Evolutionary conservation across 192 early-diverging fungal species (phyloP).

Genomic region (Dimargaris xerosporica): DNA sequence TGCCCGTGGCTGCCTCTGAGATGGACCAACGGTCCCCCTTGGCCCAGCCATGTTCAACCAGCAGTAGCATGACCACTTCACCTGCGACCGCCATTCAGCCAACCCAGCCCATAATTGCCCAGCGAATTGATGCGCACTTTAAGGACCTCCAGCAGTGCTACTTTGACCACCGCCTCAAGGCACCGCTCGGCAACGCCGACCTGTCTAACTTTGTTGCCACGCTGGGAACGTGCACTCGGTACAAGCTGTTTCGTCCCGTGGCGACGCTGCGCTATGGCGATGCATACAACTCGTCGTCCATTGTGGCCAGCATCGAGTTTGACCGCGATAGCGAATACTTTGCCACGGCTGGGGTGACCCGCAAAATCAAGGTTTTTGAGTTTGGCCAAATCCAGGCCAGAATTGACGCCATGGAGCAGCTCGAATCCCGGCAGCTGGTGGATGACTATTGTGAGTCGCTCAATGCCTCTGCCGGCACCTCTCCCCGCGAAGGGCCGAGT

Average conservation of each 20-base stretch:
- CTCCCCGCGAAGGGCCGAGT: background rate
- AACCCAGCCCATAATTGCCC: background rate
- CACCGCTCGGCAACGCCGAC: conserved; percentile 15
- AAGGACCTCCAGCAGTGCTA: conserved; percentile 58
- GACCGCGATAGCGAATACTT: conserved; percentile 87
- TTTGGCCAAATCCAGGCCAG: conserved; percentile 29
- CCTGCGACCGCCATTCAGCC: too few species aligned
- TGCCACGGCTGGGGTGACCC: conserved; percentile 82
- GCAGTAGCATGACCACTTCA: too few species aligned
- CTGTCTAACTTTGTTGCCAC: conserved; percentile 33
- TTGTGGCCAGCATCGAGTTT: conserved; percentile 90
- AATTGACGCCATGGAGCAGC: conserved; percentile 21
- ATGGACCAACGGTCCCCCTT: background rate
- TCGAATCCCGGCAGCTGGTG: conserved; percentile 8
- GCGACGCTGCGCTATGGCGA: conserved; percentile 73
- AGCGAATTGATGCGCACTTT: conserved; percentile 43
- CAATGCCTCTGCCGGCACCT: conserved; percentile 2
- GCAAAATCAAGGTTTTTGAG: conserved; percentile 88
- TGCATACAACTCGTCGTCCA: conserved; percentile 46
- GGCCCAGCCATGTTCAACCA: background rate
- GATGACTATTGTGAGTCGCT: conserved; percentile 14
- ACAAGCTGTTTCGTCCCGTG: conserved; percentile 52
- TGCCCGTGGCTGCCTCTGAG: background rate
- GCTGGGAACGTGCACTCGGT: conserved; percentile 50
- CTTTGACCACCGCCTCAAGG: conserved; percentile 41